Conservation (phyloP, 108 stramenopile genomes). For the Nannochloropsis salina region DNA sequence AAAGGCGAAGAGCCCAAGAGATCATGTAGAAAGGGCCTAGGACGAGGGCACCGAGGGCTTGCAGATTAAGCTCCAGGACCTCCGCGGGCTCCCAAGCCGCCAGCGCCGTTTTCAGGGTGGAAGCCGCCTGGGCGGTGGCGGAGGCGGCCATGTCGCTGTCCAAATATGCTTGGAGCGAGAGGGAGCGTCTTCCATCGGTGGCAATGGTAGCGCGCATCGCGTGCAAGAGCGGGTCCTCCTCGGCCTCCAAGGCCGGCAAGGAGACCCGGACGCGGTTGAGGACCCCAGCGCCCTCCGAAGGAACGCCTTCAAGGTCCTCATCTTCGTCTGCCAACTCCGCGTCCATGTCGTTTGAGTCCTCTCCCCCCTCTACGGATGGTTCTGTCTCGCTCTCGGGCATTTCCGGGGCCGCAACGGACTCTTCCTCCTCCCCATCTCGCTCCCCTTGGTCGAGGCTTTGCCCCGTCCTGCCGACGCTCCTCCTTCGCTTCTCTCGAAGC, state of each 20-base stretch:
- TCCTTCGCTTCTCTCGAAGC: background rate
- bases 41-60: background rate
- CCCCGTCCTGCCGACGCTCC: background rate
- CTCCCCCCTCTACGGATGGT: no score
- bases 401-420: background rate
- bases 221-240: no score
- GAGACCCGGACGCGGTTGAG: no score
- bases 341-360: no score
- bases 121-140: background rate
- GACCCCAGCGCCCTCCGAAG: no score
- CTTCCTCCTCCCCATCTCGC: background rate
- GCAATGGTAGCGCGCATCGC: background rate
- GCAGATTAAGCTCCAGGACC: conserved; percentile 6
- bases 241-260: no score
- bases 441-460: no score
- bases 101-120: background rate
- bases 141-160: background rate
- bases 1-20: background rate
- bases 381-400: no score
- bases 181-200: background rate
- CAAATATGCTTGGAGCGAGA: background rate
- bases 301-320: no score
- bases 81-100: background rate
- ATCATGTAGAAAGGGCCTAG: background rate
- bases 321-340: no score